Evolutionary conservation across 768 basidiomycete genomes (phyloP).

Genomic region (Postia placenta): DNA sequence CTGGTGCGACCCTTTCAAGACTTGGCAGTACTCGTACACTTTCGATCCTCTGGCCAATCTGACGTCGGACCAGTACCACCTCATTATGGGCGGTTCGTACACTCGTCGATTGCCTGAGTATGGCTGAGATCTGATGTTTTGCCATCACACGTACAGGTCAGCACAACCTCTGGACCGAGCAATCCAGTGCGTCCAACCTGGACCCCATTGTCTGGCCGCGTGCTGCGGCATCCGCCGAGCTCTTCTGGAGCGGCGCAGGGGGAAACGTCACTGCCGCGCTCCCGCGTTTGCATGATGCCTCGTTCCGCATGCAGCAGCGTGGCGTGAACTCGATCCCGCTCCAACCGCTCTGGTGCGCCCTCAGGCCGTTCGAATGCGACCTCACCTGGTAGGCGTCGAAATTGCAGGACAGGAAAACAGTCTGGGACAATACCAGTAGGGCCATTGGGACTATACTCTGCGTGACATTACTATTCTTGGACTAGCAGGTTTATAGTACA

Average conservation of each 20-base stretch:
- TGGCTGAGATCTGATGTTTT: not conserved
- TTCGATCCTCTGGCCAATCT: slow-evolving; percentile 66
- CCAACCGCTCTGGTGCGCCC: slow-evolving; percentile 70
- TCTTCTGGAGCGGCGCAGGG: slow-evolving; percentile 66
- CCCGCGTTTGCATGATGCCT: slow-evolving; percentile 60
- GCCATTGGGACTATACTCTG: too few relatives aligned
- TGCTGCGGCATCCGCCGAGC: slow-evolving; percentile 65
- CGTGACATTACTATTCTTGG: too few relatives aligned
- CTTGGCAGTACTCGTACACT: slow-evolving; percentile 68
- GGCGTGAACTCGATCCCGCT: slow-evolving; percentile 57
- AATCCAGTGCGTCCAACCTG: slow-evolving; percentile 59
- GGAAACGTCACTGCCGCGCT: slow-evolving; percentile 36
- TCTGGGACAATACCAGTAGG: too few relatives aligned
- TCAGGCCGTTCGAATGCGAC: slow-evolving; percentile 56
- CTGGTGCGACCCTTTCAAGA: slow-evolving; percentile 80
- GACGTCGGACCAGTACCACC: slow-evolving; percentile 36
- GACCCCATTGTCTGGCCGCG: slow-evolving; percentile 74
- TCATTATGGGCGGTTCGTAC: slow-evolving; percentile 54
- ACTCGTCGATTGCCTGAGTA: not conserved
- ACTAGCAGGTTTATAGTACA: too few relatives aligned
- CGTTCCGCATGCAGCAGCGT: slow-evolving; percentile 56
- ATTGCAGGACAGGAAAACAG: not conserved
- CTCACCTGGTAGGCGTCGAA: slow-evolving; percentile 21
- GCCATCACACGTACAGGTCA: slow-evolving; percentile 31
- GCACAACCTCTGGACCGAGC: slow-evolving; percentile 71